These are phyloP conservation scores for Neonectria magnoliae DNA, from an alignment of 2,329 filamentous ascomycete genomes.

Conservation along the genomic window DNA sequence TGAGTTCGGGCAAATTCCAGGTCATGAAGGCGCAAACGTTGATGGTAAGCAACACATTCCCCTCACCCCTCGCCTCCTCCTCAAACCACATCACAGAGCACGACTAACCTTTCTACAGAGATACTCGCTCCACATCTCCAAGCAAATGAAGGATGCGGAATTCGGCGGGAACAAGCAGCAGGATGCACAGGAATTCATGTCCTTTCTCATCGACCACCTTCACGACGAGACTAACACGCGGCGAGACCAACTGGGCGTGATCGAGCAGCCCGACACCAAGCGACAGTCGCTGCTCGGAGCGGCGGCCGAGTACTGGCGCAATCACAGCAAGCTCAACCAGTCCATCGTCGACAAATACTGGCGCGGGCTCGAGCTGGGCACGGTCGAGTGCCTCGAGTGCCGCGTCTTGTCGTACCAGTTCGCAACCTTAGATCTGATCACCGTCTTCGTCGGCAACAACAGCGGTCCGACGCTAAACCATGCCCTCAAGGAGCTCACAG, in stretches of 20 bases:
- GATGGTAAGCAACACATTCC: constrained; percentile 57
- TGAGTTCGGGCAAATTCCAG: constrained; percentile 60
- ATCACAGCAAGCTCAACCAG: constrained; percentile 73
- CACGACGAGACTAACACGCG: constrained; percentile 83
- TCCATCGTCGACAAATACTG: constrained; percentile 85
- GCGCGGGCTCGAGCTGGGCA: constrained; percentile 78
- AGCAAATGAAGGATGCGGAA: constrained; percentile 45
- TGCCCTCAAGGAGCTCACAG: constrained; percentile 75
- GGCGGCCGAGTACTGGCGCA: constrained; percentile 78
- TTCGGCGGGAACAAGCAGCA: constrained; percentile 85
- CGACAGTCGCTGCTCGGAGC: constrained; percentile 58
- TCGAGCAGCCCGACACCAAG: constrained; percentile 47
- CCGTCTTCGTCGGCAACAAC: constrained; percentile 51
- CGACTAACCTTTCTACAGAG: constrained; percentile 53
- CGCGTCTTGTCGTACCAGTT: constrained; percentile 53
- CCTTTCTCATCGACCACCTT: constrained; percentile 82
- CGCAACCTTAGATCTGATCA: constrained; percentile 64
- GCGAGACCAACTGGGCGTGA: constrained; percentile 54
- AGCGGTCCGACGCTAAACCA: constrained; percentile 59
- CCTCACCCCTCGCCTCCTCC: no score
- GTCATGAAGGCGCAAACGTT: constrained; percentile 65
- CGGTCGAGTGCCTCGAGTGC: constrained; percentile 72
- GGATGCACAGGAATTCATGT: constrained; percentile 90
- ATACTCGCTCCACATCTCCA: constrained; percentile 59
- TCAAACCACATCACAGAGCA: constrained; percentile 18